Base-by-base conservation (phyloP, 2,329 filamentous ascomycete species). In the Aspergillus udagawae region DNA sequence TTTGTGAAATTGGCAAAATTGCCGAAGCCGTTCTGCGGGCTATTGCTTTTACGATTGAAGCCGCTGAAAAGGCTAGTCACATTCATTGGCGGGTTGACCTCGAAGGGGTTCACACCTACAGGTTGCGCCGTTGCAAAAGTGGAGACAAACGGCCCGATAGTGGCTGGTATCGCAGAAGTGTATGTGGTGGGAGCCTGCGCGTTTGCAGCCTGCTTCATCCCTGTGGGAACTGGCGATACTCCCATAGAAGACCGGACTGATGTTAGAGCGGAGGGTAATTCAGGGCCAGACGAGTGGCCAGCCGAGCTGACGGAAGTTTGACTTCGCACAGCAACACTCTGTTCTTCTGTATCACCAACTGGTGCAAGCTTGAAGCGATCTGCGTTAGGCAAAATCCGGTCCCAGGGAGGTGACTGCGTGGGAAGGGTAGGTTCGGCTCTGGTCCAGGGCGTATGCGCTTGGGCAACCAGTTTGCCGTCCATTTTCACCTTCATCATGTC, bases 371-470 rank as follows among this genome's bases (percentile, higher is more conserved):
- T 54, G 25, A 59, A 63, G 5, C 45, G 55, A 20, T 47, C 14
- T 14, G 14, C 49, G 4, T 38, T 23, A 5, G 41, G 41, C 1
- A 52, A 20, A 12, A 51, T 17, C 25, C 14, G 57, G 12, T 50
- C 29, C 57, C 62, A 63, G 10, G 53, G 38, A 27, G 54, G 60
- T 12, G 23, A 10, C 17, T 21, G 42, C 9, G 29, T 20, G n/a
- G 29, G 14, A 21, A 10, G 3, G 3, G 28, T 14, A 7, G 29
- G 38, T 10, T 51, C 23, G 6, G 50, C 14, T 17, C 17, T 29
- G n/a, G 32, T 5, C 60, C 62, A 64, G 4, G 53, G 53, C n/a
- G 29, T 27, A 44, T 59, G 49, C 3, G 48, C 51, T 5, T 62
- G 32, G 6, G 63, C 48, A 25, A 63, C 51, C 2, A 57, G 41